A percentile compares a stretch with the other conserved stretches of the same genome.
These are phyloP conservation scores for Trypanosoma melophagium DNA, from an alignment of 208 protist species.

Conservation along the genomic window DNA sequence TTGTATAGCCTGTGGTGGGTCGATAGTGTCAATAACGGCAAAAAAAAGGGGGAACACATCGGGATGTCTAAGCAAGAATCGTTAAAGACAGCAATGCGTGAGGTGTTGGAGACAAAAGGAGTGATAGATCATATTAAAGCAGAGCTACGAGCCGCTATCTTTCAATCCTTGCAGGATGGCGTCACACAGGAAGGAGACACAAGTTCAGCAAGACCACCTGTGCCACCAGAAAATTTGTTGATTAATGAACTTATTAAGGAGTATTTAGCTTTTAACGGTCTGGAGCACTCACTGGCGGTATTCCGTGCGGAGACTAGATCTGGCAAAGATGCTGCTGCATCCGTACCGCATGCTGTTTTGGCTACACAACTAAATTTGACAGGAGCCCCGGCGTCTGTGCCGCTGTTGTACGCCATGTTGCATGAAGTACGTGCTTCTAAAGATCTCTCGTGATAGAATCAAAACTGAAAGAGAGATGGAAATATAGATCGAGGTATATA, in stretches of 20 bases:
- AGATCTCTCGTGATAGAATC: constrained; percentile 23
- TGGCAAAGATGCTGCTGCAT: constrained; percentile 26
- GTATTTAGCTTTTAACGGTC: constrained; percentile 90
- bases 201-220: constrained; percentile 30
- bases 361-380: constrained; percentile 72
- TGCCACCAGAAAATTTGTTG: constrained; percentile 90
- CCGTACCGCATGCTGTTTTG: constrained; percentile 68
- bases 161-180: constrained; percentile 69
- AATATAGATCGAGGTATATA: not conserved
- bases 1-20: not conserved
- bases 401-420: constrained; percentile 82
- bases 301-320: constrained; percentile 77
- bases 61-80: constrained; percentile 69
- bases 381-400: constrained; percentile 63
- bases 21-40: not conserved
- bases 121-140: constrained; percentile 88
- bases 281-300: constrained; percentile 87
- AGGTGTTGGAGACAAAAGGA: constrained; percentile 81
- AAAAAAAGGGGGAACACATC: not conserved
- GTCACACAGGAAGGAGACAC: constrained; percentile 20
- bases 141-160: constrained; percentile 87
- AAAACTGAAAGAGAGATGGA: not conserved
- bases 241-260: constrained; percentile 95
- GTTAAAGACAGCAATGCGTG: constrained; percentile 82
- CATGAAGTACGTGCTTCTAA: constrained; percentile 61